Evolutionary conservation across 2,329 filamentous ascomycete genomes (phyloP).

Genomic region (Zasmidium citrigriseum): DNA sequence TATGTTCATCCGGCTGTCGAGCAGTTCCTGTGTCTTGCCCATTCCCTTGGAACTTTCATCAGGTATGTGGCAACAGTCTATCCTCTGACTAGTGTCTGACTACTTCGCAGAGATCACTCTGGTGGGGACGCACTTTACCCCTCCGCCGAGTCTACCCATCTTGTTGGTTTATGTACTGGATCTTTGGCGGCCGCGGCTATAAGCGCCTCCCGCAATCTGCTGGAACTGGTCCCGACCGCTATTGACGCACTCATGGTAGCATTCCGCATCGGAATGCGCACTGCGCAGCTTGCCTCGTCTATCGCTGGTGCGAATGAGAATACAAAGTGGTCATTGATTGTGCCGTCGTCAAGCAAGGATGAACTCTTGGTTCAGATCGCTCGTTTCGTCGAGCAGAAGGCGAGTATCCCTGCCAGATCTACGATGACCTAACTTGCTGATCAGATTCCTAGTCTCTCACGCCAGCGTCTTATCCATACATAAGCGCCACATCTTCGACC

Average conservation of each 20-base stretch:
- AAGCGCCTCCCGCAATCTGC: constrained; percentile 17
- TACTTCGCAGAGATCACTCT: background rate
- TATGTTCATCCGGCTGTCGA: background rate
- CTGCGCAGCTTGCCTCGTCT: background rate
- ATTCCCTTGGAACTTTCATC: background rate
- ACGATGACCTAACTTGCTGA: background rate
- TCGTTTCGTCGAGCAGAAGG: background rate
- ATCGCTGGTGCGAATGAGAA: background rate
- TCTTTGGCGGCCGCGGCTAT: constrained; percentile 25
- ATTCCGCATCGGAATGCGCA: constrained; percentile 45
- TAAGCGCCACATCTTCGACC: constrained; percentile 1
- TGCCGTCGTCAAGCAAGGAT: background rate
- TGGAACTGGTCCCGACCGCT: constrained; percentile 18
- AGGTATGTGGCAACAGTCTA: background rate
- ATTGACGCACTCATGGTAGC: constrained; percentile 42
- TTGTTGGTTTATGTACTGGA: constrained; percentile 26
- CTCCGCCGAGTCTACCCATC: background rate
- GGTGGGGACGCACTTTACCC: background rate
- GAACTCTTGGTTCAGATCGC: background rate
- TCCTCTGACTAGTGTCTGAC: background rate
- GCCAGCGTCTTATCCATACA: background rate
- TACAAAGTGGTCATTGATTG: background rate
- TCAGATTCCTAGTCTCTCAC: background rate
- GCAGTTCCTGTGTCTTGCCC: background rate
- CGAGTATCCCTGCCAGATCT: background rate